phyloP scores from a whole-genome alignment of 805 yeast species.

The Peterozyma xylosa region DNA sequence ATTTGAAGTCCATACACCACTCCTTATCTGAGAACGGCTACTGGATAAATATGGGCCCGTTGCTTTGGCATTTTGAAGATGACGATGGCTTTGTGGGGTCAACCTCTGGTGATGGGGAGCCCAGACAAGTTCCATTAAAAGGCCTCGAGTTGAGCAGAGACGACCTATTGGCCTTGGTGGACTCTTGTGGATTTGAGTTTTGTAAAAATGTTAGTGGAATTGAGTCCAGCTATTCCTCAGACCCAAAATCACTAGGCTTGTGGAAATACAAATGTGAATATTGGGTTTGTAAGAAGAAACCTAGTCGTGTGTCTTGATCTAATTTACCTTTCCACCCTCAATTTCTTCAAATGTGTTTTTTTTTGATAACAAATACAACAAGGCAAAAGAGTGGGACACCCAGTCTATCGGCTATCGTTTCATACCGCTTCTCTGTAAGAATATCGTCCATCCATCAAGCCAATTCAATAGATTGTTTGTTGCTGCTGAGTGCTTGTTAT shows the following conservation, averaged over 20 bases:
- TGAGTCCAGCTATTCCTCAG: constrained; percentile 46
- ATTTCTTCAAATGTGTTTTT: too few species aligned
- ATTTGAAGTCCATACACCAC: constrained; percentile 38
- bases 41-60: constrained; percentile 66
- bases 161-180: constrained; percentile 41
- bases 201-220: constrained; percentile 34
- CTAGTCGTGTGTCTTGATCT: too few species aligned
- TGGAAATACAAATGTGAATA: constrained; percentile 58
- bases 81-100: constrained; percentile 24
- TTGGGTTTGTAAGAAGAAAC: constrained; percentile 48
- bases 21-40: constrained; percentile 36
- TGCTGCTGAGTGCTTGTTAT: constrained; percentile 19
- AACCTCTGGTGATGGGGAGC: constrained; percentile 15
- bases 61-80: constrained; percentile 66
- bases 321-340: too few species aligned
- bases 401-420: too few species aligned
- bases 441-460: too few species aligned
- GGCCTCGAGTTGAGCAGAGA: constrained; percentile 57
- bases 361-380: too few species aligned
- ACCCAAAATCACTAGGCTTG: constrained; percentile 39
- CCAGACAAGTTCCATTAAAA: constrained; percentile 26
- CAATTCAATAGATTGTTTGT: background rate
- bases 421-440: too few species aligned
- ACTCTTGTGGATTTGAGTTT: constrained; percentile 44
- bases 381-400: too few species aligned